These are phyloP conservation scores for Prasinococcaceae sp. DNA, from an alignment of 139 green algal genomes.

Conservation along the genomic window DNA sequence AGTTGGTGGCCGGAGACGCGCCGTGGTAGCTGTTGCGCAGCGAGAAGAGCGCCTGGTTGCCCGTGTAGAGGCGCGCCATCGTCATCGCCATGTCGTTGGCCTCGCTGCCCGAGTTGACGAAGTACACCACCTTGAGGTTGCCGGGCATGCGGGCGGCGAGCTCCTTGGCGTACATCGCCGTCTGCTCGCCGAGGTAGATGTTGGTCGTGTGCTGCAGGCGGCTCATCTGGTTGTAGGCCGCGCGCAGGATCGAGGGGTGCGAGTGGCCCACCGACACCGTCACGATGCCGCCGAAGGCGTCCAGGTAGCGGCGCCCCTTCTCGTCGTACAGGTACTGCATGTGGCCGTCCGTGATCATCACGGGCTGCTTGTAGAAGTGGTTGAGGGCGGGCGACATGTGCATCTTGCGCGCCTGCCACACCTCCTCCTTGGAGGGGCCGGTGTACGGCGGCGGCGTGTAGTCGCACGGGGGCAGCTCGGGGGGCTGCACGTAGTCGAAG, in stretches of 20 bases:
- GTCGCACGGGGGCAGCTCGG: constrained; percentile 33
- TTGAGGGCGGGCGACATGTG: constrained; percentile 74
- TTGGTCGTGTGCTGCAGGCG: constrained; percentile 70
- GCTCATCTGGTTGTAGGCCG: constrained; percentile 38
- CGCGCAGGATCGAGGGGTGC: constrained; percentile 50
- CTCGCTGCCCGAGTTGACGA: constrained; percentile 72
- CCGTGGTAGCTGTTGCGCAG: constrained; percentile 92
- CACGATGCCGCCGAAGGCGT: constrained; percentile 93
- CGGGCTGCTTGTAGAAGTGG: constrained; percentile 66
- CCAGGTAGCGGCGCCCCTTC: constrained; percentile 69
- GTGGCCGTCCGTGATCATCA: constrained; percentile 89
- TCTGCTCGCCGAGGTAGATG: constrained; percentile 71
- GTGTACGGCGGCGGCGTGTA: constrained; percentile 55
- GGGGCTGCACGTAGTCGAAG: not conserved
- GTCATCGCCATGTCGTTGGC: constrained; percentile 75
- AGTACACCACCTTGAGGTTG: constrained; percentile 58
- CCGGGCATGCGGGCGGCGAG: constrained; percentile 57
- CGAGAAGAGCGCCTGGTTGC: constrained; percentile 73
- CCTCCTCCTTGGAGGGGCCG: constrained; percentile 64
- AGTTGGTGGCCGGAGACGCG: constrained; percentile 70
- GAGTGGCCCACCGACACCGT: constrained; percentile 84
- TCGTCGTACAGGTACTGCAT: constrained; percentile 98
- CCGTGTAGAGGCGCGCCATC: constrained; percentile 55
- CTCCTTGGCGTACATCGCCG: constrained; percentile 63
- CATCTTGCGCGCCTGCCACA: constrained; percentile 52